Conservation (phyloP, 2,329 filamentous ascomycete genomes). For the Dothistroma septosporum region DNA sequence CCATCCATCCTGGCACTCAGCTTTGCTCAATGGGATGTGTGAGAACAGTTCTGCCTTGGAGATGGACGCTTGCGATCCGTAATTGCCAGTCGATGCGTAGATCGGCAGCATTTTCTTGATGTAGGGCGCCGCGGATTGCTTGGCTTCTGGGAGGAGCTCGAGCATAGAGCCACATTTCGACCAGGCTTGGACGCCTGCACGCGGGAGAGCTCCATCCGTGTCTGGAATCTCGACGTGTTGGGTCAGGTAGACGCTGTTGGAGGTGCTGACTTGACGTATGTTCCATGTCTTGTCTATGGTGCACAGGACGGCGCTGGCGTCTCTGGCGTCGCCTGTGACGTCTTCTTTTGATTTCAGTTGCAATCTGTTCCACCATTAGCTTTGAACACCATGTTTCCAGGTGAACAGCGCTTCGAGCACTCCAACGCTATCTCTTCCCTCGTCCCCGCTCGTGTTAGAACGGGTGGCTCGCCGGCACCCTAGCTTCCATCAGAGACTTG, state of each 20-base stretch:
- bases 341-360: conserved; percentile 39
- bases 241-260: conserved; percentile 58
- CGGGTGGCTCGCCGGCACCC: no score
- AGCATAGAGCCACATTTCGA: conserved; percentile 44
- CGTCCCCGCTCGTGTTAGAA: no score
- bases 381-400: neutral
- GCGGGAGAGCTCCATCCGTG: conserved; percentile 19
- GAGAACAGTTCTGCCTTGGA: conserved; percentile 43
- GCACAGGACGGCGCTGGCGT: conserved; percentile 54
- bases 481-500: no score
- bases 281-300: conserved; percentile 55
- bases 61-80: conserved; percentile 17
- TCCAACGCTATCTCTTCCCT: neutral
- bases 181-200: conserved; percentile 39
- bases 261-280: conserved; percentile 62
- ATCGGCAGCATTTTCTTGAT: conserved; percentile 39
- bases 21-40: conserved; percentile 51
- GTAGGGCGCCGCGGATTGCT: conserved; percentile 34
- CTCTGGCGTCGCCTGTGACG: conserved; percentile 24
- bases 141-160: conserved; percentile 36
- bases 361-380: conserved; percentile 30
- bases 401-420: neutral
- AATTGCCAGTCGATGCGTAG: conserved; percentile 34
- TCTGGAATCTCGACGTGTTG: conserved; percentile 34
- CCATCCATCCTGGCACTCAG: conserved; percentile 51